Evolutionary conservation across 2,329 filamentous ascomycete species (phyloP).

Genomic region (Penicillium digitatum): DNA sequence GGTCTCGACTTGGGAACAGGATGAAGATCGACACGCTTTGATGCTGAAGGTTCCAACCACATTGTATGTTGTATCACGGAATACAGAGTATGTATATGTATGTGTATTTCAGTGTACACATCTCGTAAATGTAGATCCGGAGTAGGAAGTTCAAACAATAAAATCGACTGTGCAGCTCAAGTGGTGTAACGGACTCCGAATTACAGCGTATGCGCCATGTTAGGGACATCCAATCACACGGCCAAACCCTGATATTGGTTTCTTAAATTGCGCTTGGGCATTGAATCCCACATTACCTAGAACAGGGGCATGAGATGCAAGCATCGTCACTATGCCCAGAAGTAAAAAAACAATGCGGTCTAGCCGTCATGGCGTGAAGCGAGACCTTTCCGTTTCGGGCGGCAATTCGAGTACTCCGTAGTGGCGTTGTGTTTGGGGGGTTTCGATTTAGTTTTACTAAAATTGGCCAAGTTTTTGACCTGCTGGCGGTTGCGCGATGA

Average conservation of each 20-base stretch:
- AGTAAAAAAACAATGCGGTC: slow-evolving; percentile 6
- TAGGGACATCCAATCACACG: slow-evolving; percentile 3
- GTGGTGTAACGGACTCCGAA: background rate
- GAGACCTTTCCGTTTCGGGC: slow-evolving; percentile 17
- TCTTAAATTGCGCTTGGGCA: slow-evolving; percentile 1
- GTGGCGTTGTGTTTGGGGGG: background rate
- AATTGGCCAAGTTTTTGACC: background rate
- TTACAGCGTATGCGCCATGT: background rate
- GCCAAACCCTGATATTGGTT: background rate
- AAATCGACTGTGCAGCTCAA: background rate
- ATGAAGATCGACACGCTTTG: slow-evolving; percentile 13
- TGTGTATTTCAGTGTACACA: background rate
- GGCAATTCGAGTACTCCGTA: background rate
- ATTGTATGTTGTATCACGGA: too few species aligned
- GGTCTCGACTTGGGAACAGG: slow-evolving; percentile 11
- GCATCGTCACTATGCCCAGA: slow-evolving; percentile 13
- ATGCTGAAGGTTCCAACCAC: background rate
- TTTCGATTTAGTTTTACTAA: background rate
- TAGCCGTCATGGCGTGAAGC: slow-evolving; percentile 9
- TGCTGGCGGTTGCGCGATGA: background rate
- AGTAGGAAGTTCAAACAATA: background rate
- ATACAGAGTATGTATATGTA: background rate
- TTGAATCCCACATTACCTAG: slow-evolving; percentile 4
- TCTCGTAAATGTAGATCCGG: background rate
- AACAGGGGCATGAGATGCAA: slow-evolving; percentile 9